Percentiles rank a stretch among this genome's conserved stretches.
phyloP scores from a whole-genome alignment of 345 rosid genomes.

The Arabidopsis arenosa region DNA sequence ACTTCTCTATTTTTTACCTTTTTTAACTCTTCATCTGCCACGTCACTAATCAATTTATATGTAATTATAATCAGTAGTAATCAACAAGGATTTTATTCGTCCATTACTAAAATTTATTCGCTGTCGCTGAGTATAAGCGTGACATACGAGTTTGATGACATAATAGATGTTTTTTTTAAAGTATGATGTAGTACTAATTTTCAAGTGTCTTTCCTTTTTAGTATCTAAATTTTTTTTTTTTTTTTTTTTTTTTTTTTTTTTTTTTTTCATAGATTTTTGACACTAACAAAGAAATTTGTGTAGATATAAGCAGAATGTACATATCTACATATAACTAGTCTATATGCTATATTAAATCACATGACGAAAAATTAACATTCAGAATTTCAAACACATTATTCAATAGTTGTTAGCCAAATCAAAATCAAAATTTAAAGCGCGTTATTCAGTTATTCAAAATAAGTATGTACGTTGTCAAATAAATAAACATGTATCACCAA shows the following conservation, averaged over 20 bases:
- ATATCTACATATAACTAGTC: background rate
- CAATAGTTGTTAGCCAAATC: background rate
- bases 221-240: no score
- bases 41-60: conserved; percentile 11
- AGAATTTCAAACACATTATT: background rate
- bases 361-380: background rate
- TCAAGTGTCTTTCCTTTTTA: background rate
- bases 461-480: background rate
- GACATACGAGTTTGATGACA: background rate
- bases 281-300: background rate
- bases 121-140: background rate
- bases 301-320: background rate
- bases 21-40: conserved; percentile 25
- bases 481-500: background rate
- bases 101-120: background rate
- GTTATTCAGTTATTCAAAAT: background rate
- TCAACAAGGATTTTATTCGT: background rate
- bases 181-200: background rate
- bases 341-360: background rate
- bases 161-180: no score
- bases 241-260: no score
- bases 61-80: background rate
- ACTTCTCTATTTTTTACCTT: conserved; percentile 6
- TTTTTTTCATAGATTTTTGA: no score
- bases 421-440: background rate